Percentiles rank a stretch among this genome's conserved stretches.
phyloP scores from a whole-genome alignment of 2,329 filamentous ascomycete genomes.

The Ophiocordyceps polyrhachis-furcata region DNA sequence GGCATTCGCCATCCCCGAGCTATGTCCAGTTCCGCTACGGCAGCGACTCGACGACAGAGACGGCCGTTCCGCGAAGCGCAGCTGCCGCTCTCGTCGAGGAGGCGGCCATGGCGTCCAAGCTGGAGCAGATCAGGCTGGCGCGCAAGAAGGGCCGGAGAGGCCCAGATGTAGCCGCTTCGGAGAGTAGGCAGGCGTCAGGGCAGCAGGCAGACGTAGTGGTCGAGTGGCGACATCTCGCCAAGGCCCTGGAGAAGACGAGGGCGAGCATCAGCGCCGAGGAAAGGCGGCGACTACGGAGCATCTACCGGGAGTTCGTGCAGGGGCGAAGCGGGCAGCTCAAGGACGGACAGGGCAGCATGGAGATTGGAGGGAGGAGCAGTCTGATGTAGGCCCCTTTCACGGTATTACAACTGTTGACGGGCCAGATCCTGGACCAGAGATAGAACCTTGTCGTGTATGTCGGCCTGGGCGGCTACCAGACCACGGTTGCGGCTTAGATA shows the following conservation, averaged over 20 bases:
- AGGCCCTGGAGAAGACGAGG: conserved; percentile 57
- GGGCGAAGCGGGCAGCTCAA: conserved; percentile 90
- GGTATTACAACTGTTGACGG: neutral
- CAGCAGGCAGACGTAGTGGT: conserved; percentile 55
- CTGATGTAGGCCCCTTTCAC: conserved; percentile 47
- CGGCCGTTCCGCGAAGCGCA: conserved; percentile 27
- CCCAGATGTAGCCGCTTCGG: conserved; percentile 5
- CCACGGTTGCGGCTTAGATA: conserved; percentile 15
- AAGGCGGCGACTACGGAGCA: conserved; percentile 50
- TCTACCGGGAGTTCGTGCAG: conserved; percentile 85
- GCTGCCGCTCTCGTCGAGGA: conserved; percentile 50
- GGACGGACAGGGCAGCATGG: conserved; percentile 76
- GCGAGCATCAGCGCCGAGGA: conserved; percentile 72
- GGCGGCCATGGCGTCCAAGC: conserved; percentile 61
- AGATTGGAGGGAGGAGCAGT: conserved; percentile 82
- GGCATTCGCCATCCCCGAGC: conserved; percentile 22
- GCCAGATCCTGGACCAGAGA: conserved; percentile 6
- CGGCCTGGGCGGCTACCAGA: conserved; percentile 23
- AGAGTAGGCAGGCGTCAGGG: conserved; percentile 14
- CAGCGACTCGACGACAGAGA: conserved; percentile 25
- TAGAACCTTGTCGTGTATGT: conserved; percentile 23
- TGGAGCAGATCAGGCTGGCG: conserved; percentile 58
- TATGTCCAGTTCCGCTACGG: conserved; percentile 80
- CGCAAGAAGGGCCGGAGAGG: conserved; percentile 28
- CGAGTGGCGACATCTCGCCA: conserved; percentile 63